A percentile compares a stretch with the other conserved stretches of the same genome.
These are phyloP conservation scores for Candida odintsovae DNA, from an alignment of 805 yeast species.

Conservation along the genomic window DNA sequence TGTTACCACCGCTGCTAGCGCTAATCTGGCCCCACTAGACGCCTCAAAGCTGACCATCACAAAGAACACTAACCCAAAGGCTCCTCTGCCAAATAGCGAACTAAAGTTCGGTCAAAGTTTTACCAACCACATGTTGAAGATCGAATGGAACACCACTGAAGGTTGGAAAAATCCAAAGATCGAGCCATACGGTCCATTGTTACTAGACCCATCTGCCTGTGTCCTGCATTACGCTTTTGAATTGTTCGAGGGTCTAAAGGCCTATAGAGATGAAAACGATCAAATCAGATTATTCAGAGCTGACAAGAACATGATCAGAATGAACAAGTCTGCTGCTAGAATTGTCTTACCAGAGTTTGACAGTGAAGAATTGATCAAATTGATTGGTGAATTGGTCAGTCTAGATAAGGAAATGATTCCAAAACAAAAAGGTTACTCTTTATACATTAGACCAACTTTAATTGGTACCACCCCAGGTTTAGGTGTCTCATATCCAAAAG, in stretches of 20 bases:
- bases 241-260: conserved; percentile 94
- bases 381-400: conserved; percentile 69
- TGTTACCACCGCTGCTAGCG: conserved; percentile 8
- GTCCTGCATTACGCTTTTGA: conserved; percentile 95
- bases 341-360: conserved; percentile 88
- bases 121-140: conserved; percentile 83
- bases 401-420: conserved; percentile 80
- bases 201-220: conserved; percentile 80
- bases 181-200: conserved; percentile 72
- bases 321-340: conserved; percentile 85
- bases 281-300: conserved; percentile 83
- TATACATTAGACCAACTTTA: conserved; percentile 91
- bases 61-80: conserved; percentile 44
- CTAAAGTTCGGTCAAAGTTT: conserved; percentile 69
- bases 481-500: conserved; percentile 81
- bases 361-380: conserved; percentile 64
- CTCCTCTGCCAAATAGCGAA: conserved; percentile 51
- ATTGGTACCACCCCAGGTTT: conserved; percentile 88
- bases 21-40: conserved; percentile 39
- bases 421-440: conserved; percentile 78
- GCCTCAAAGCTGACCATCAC: conserved; percentile 47
- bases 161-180: conserved; percentile 94
- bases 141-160: conserved; percentile 68
- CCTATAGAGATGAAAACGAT: conserved; percentile 63
- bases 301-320: conserved; percentile 84